Percentiles rank a stretch among this genome's conserved stretches.
phyloP scores from a whole-genome alignment of 78 protist genomes.

The Dictyostelium brefeldianum region DNA sequence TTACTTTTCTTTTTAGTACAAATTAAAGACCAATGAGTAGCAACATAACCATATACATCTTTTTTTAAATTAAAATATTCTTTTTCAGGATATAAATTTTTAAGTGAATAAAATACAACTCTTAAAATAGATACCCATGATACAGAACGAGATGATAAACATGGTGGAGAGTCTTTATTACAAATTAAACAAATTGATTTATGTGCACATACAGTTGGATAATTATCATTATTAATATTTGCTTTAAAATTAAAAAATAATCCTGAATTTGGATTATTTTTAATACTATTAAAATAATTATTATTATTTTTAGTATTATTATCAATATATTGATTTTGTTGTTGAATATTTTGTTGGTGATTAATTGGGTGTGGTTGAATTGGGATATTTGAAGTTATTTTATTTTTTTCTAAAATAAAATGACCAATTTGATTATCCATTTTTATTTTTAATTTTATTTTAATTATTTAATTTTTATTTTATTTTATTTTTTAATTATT shows the following conservation, averaged over 20 bases:
- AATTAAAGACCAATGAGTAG: constrained; percentile 69
- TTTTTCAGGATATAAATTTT: constrained; percentile 64
- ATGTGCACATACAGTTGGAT: constrained; percentile 20
- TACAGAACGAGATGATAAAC: constrained; percentile 59
- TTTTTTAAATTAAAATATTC: constrained; percentile 69
- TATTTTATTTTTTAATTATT: not conserved
- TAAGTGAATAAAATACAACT: constrained; percentile 56
- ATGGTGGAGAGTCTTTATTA: constrained; percentile 43
- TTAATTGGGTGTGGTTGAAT: not conserved
- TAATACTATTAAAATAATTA: not conserved
- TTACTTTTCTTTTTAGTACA: constrained; percentile 69
- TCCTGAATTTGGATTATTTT: not conserved
- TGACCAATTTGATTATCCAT: constrained; percentile 15
- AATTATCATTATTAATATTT: constrained; percentile 7
- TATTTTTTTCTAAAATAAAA: constrained; percentile 13
- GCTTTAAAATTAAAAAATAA: not conserved
- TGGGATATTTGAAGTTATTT: not conserved
- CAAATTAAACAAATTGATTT: constrained; percentile 40
- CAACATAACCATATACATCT: constrained; percentile 77
- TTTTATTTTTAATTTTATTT: not conserved
- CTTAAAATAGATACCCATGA: constrained; percentile 70
- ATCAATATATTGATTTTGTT: not conserved
- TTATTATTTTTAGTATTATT: not conserved
- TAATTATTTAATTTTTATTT: not conserved
- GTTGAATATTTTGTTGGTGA: not conserved